A percentile compares a stretch with the other conserved stretches of the same genome.
phyloP scores from a whole-genome alignment of 495 filamentous ascomycete species.

The Usnea hakonensis region DNA sequence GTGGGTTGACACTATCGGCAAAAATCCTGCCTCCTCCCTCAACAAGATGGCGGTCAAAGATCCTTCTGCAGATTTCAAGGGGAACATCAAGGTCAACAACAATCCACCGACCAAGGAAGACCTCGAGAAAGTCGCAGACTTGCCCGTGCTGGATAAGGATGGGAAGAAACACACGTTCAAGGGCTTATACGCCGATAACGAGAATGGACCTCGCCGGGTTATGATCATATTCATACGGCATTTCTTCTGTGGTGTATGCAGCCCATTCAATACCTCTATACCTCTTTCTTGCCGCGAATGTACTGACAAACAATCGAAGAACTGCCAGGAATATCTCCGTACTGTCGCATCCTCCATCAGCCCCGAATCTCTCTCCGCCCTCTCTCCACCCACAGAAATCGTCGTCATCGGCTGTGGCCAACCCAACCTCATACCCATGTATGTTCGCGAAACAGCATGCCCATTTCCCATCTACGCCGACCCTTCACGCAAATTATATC shows the following conservation, averaged over 20 bases:
- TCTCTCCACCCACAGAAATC: slow-evolving; percentile 56
- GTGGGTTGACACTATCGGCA: neutral
- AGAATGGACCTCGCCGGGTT: slow-evolving; percentile 40
- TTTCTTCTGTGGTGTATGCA: slow-evolving; percentile 79
- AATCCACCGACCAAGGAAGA: slow-evolving; percentile 43
- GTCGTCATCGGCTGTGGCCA: slow-evolving; percentile 72
- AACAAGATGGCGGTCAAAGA: neutral
- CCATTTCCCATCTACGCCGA: slow-evolving; percentile 79
- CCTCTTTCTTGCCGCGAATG: neutral
- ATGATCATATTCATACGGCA: slow-evolving; percentile 78
- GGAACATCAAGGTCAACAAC: slow-evolving; percentile 30
- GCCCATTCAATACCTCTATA: neutral
- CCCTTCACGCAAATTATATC: slow-evolving; percentile 61
- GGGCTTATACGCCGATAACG: slow-evolving; percentile 45
- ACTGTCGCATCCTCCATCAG: slow-evolving; percentile 54
- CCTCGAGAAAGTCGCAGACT: slow-evolving; percentile 44
- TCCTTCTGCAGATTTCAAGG: slow-evolving; percentile 17
- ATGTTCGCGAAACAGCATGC: slow-evolving; percentile 54
- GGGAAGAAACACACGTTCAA: slow-evolving; percentile 58
- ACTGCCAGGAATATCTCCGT: slow-evolving; percentile 67
- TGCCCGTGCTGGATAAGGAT: slow-evolving; percentile 56
- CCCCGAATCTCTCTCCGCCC: slow-evolving; percentile 35
- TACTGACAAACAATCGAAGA: slow-evolving; percentile 33
- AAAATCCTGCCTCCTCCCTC: neutral
- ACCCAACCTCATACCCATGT: slow-evolving; percentile 63